Percentiles rank a stretch among this genome's conserved stretches.
These are phyloP conservation scores for Diplosphaera chodatii DNA, from an alignment of 139 green algal genomes.

Conservation along the genomic window DNA sequence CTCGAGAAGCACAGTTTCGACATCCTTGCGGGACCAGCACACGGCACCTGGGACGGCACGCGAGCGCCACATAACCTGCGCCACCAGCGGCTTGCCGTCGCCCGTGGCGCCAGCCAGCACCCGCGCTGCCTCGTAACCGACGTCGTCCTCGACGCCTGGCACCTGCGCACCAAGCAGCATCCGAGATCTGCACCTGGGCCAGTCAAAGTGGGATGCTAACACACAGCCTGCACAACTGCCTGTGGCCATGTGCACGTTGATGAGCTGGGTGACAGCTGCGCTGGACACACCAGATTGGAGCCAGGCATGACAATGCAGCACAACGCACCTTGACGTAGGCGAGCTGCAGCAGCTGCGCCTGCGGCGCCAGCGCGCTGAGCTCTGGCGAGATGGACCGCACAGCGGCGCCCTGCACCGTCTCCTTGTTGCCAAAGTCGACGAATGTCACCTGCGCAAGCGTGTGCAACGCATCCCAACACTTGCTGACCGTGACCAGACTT, in stretches of 20 bases:
- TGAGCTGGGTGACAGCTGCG: too few species aligned
- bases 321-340: slow-evolving; percentile 44
- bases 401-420: slow-evolving; percentile 31
- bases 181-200: not conserved
- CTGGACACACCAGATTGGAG: not conserved
- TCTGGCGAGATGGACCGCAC: slow-evolving; percentile 56
- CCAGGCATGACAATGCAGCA: not conserved
- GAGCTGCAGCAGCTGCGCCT: slow-evolving; percentile 43
- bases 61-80: slow-evolving; percentile 31
- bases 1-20: too few species aligned
- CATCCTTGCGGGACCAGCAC: too few species aligned
- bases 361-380: slow-evolving; percentile 66
- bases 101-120: slow-evolving; percentile 25
- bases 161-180: slow-evolving; percentile 19
- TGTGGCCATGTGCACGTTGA: too few species aligned
- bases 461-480: too few species aligned
- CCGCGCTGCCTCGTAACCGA: slow-evolving; percentile 49
- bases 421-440: slow-evolving; percentile 91
- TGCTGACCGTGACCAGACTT: too few species aligned
- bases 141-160: slow-evolving; percentile 49
- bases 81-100: slow-evolving; percentile 19
- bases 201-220: not conserved
- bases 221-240: too few species aligned
- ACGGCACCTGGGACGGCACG: slow-evolving; percentile 13
- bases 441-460: slow-evolving; percentile 52